These are phyloP conservation scores for Psidium friedrichsthalianum DNA, from an alignment of 345 rosid genomes.

Conservation along the genomic window DNA sequence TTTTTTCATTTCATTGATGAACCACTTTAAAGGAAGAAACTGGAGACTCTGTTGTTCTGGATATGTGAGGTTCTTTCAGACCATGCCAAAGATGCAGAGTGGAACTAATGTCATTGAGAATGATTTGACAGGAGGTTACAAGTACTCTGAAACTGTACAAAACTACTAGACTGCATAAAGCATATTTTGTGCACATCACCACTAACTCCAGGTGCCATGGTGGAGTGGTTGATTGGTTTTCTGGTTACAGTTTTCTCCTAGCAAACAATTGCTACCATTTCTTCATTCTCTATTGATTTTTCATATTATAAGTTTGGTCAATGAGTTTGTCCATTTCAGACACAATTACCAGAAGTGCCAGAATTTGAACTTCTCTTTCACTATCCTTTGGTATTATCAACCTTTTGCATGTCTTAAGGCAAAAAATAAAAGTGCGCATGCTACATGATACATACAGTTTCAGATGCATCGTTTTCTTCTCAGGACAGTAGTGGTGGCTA, in stretches of 20 bases:
- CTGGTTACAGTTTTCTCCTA: neutral
- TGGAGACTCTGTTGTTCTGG: neutral
- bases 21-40: neutral
- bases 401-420: neutral
- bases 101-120: neutral
- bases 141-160: neutral
- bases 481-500: constrained; percentile 67
- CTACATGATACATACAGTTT: neutral
- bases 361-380: neutral
- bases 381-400: neutral
- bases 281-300: neutral
- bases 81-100: neutral
- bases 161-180: neutral
- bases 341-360: neutral
- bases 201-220: neutral
- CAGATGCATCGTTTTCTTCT: neutral
- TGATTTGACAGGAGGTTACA: neutral
- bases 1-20: neutral
- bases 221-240: neutral
- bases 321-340: neutral
- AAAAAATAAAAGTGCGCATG: neutral
- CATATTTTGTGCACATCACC: neutral
- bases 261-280: neutral
- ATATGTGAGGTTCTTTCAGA: neutral
- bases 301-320: neutral